phyloP scores from a whole-genome alignment of 1,139 yeast genomes.

The Sugiyamaella neomexicana region DNA sequence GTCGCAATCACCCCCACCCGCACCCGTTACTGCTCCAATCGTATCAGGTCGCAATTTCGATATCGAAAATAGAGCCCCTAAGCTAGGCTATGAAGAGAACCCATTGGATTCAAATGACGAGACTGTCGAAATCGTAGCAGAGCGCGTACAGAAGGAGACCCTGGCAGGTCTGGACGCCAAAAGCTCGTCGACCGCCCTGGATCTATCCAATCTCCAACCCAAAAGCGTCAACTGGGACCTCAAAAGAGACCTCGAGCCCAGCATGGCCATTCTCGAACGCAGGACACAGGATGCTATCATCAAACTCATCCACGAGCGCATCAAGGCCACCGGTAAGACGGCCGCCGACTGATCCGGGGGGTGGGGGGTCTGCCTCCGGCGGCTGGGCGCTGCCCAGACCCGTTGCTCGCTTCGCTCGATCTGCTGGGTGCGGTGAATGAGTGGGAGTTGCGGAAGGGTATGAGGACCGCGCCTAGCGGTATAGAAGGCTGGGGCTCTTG shows the following conservation, averaged over 20 bases:
- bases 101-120: slow-evolving; percentile 37
- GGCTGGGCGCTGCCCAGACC: neutral
- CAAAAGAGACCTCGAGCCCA: slow-evolving; percentile 43
- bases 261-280: slow-evolving; percentile 42
- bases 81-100: slow-evolving; percentile 40
- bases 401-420: neutral
- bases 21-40: neutral
- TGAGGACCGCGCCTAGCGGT: no score
- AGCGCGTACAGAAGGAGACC: slow-evolving; percentile 37
- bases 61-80: slow-evolving; percentile 37
- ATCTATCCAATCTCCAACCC: slow-evolving; percentile 35
- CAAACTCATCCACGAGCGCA: slow-evolving; percentile 36
- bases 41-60: slow-evolving; percentile 41
- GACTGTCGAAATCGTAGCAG: slow-evolving; percentile 43
- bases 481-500: no score
- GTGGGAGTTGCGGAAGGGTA: no score
- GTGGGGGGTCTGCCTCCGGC: neutral
- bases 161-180: slow-evolving; percentile 31
- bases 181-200: slow-evolving; percentile 24
- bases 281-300: slow-evolving; percentile 46
- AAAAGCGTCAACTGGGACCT: slow-evolving; percentile 44
- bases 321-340: slow-evolving; percentile 7
- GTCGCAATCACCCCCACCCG: neutral
- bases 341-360: slow-evolving; percentile 11
- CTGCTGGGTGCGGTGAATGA: no score